phyloP scores from a whole-genome alignment of 345 rosid genomes.

The Dovyalis caffra region DNA sequence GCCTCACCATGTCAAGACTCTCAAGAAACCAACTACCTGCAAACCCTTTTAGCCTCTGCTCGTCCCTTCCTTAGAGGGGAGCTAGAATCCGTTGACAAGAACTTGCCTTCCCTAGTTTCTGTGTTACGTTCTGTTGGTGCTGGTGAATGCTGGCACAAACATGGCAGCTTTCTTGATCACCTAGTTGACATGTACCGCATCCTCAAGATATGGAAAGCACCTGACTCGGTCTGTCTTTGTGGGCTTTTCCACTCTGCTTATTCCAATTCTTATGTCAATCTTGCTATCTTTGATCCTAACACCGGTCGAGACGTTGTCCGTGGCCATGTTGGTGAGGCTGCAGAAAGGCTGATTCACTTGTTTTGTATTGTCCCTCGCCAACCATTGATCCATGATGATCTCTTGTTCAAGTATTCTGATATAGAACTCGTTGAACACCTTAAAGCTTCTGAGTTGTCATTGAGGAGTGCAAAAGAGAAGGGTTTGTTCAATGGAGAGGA shows the following conservation, averaged over 20 bases:
- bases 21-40: constrained; percentile 6
- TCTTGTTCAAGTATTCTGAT: constrained; percentile 71
- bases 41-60: constrained; percentile 45
- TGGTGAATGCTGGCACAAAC: constrained; percentile 99
- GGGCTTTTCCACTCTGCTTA: constrained; percentile 97
- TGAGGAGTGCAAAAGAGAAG: constrained; percentile 57
- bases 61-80: constrained; percentile 96
- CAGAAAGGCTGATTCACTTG: constrained; percentile 79
- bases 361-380: constrained; percentile 87
- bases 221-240: constrained; percentile 77
- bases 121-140: constrained; percentile 87
- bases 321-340: constrained; percentile 72
- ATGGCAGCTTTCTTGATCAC: constrained; percentile 89
- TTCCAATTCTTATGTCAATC: constrained; percentile 87
- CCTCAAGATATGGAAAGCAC: constrained; percentile 79
- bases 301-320: constrained; percentile 86
- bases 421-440: constrained; percentile 71
- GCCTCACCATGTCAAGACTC: background rate
- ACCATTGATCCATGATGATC: constrained; percentile 74
- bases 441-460: constrained; percentile 46
- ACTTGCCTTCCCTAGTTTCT: constrained; percentile 59
- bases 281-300: constrained; percentile 83
- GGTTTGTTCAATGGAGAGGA: constrained; percentile 58
- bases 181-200: constrained; percentile 75
- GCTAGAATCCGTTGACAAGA: constrained; percentile 57